These are phyloP conservation scores for Passiflora organensis DNA, from an alignment of 345 rosid species.

Conservation along the genomic window DNA sequence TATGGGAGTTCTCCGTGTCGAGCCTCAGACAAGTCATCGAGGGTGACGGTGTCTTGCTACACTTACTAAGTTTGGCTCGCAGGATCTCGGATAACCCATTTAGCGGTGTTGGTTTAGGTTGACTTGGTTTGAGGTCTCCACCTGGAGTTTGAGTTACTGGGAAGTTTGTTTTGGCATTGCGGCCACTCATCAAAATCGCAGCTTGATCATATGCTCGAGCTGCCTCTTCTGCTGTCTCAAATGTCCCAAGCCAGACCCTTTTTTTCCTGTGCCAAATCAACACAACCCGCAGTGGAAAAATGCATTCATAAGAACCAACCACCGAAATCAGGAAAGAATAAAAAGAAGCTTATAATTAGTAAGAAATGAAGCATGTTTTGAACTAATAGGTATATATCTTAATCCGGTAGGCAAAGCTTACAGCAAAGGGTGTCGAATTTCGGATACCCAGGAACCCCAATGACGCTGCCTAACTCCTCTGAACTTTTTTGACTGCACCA, in stretches of 20 bases:
- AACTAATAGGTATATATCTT: too few relatives aligned
- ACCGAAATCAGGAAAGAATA: too few relatives aligned
- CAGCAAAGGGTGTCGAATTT: constrained; percentile 30
- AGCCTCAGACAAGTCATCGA: constrained; percentile 78
- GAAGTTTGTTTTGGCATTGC: constrained; percentile 40
- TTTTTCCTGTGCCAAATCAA: constrained; percentile 24
- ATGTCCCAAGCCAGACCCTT: constrained; percentile 45
- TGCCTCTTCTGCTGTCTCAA: constrained; percentile 34
- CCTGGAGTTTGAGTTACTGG: constrained; percentile 18
- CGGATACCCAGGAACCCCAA: constrained; percentile 32
- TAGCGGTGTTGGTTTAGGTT: constrained; percentile 8
- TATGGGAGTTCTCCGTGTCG: constrained; percentile 61
- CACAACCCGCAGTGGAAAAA: neutral
- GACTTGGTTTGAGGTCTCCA: constrained; percentile 3
- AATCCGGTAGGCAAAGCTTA: too few relatives aligned
- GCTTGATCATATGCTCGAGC: constrained; percentile 39
- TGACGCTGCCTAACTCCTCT: constrained; percentile 30
- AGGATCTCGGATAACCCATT: constrained; percentile 47
- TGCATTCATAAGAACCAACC: too few relatives aligned
- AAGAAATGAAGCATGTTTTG: too few relatives aligned
- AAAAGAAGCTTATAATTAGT: too few relatives aligned
- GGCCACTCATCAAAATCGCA: constrained; percentile 36
- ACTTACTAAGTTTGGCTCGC: constrained; percentile 54
- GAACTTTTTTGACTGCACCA: constrained; percentile 30
- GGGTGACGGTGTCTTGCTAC: constrained; percentile 60